Evolutionary conservation across 768 basidiomycete species (phyloP).

Genomic region (Mycena crocata): DNA sequence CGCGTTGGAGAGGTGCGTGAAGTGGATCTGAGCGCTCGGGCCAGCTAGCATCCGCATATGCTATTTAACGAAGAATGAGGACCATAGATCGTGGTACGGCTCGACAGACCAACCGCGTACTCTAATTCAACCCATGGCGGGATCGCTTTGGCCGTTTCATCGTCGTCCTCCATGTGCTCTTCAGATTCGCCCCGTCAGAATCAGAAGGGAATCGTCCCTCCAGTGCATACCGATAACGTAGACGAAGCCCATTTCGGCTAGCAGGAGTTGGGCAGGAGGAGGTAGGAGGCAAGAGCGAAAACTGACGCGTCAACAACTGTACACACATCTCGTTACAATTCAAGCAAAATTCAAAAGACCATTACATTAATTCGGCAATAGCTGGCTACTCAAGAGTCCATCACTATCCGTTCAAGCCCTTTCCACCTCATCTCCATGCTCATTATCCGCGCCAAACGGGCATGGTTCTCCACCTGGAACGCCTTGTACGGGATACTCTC

Average conservation of each 20-base stretch:
- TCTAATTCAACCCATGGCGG: conserved; percentile 95
- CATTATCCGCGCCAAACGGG: conserved; percentile 56
- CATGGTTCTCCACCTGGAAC: conserved; percentile 66
- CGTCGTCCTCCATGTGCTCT: conserved; percentile 98
- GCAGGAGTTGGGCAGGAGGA: too few species aligned
- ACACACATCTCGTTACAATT: too few species aligned
- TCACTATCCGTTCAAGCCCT: conserved; percentile 26
- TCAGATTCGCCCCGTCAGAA: conserved; percentile 24
- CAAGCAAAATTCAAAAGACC: too few species aligned
- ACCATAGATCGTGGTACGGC: conserved; percentile 3
- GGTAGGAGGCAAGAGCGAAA: too few species aligned
- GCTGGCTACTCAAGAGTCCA: too few species aligned
- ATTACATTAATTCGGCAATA: too few species aligned
- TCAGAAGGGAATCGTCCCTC: not conserved
- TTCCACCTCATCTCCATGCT: conserved; percentile 53
- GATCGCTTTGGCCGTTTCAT: conserved; percentile 73
- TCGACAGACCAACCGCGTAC: conserved; percentile 70
- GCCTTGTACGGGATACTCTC: conserved; percentile 49
- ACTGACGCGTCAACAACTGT: too few species aligned
- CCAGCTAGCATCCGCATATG: conserved; percentile 90
- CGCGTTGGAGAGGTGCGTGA: conserved; percentile 86
- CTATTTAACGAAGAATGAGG: conserved; percentile 46
- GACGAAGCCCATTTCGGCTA: conserved; percentile 56
- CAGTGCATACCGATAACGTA: conserved; percentile 66
- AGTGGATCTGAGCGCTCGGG: conserved; percentile 71